These are phyloP conservation scores for Circinella minor DNA, from an alignment of 371 early-diverging fungal genomes.

Conservation along the genomic window DNA sequence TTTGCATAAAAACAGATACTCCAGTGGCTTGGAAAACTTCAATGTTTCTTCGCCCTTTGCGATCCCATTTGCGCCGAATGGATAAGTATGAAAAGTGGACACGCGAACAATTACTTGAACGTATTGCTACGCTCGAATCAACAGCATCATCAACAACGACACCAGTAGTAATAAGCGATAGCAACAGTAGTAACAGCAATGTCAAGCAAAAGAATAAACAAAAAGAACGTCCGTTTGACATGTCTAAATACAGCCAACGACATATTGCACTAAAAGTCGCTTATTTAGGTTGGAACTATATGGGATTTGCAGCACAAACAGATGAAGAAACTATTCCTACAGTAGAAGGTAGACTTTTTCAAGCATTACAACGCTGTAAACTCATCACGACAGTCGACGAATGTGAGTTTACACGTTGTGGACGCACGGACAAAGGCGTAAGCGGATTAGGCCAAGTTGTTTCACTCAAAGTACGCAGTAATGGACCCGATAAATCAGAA, in stretches of 20 bases:
- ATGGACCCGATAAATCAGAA: slow-evolving; percentile 34
- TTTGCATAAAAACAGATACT: background rate
- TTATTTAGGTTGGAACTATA: slow-evolving; percentile 93
- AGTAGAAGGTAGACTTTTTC: slow-evolving; percentile 84
- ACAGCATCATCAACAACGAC: background rate
- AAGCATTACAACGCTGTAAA: slow-evolving; percentile 73
- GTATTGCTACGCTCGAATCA: slow-evolving; percentile 38
- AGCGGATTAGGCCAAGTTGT: slow-evolving; percentile 92
- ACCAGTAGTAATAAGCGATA: background rate
- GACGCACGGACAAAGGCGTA: slow-evolving; percentile 96
- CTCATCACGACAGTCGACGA: slow-evolving; percentile 67
- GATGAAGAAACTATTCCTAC: slow-evolving; percentile 64
- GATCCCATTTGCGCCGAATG: slow-evolving; percentile 10
- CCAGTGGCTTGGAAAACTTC: background rate
- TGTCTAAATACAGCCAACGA: slow-evolving; percentile 75
- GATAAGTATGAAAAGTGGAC: slow-evolving; percentile 21
- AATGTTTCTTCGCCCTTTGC: slow-evolving; percentile 8
- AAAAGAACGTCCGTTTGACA: slow-evolving; percentile 75
- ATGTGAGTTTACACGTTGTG: slow-evolving; percentile 83
- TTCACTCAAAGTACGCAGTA: slow-evolving; percentile 79
- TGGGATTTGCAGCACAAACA: slow-evolving; percentile 83
- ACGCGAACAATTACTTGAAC: slow-evolving; percentile 42
- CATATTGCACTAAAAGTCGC: slow-evolving; percentile 88
- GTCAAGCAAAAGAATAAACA: slow-evolving; percentile 24
- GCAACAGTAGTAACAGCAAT: background rate